A percentile compares a stretch with the other conserved stretches of the same genome.
These are phyloP conservation scores for Myochromella boudieri DNA, from an alignment of 768 basidiomycete genomes.

Conservation along the genomic window DNA sequence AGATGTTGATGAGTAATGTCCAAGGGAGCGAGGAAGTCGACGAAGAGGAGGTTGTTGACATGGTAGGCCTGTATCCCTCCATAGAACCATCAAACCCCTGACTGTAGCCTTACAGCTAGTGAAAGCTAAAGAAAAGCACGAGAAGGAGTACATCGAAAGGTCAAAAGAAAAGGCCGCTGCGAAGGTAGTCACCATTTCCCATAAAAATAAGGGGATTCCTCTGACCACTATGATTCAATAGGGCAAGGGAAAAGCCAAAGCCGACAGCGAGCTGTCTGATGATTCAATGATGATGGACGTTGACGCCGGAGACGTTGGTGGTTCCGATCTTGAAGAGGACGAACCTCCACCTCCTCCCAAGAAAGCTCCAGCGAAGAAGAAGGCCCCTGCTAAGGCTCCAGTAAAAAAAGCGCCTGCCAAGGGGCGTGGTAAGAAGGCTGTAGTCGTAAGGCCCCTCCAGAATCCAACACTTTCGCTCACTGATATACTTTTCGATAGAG, in stretches of 20 bases:
- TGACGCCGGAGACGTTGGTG: constrained; percentile 41
- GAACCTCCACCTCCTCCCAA: constrained; percentile 48
- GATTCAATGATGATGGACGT: constrained; percentile 84
- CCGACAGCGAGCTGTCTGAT: constrained; percentile 50
- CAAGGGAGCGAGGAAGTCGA: constrained; percentile 62
- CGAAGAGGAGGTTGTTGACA: constrained; percentile 75
- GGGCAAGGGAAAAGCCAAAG: constrained; percentile 53
- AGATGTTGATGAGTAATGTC: constrained; percentile 65
- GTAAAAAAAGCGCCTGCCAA: constrained; percentile 47
- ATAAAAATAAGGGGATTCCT: not conserved
- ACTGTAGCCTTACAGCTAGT: constrained; percentile 43
- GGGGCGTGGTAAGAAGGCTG: constrained; percentile 55
- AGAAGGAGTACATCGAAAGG: constrained; percentile 59
- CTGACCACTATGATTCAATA: constrained; percentile 18
- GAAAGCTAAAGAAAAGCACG: constrained; percentile 70
- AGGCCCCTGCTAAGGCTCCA: constrained; percentile 35
- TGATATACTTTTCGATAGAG: constrained; percentile 23
- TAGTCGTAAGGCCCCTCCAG: constrained; percentile 23
- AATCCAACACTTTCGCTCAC: not conserved
- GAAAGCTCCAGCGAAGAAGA: constrained; percentile 36
- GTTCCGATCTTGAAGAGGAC: constrained; percentile 53
- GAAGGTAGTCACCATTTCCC: constrained; percentile 33
- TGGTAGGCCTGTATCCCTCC: constrained; percentile 40
- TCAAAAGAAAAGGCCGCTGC: constrained; percentile 32
- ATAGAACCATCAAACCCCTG: not conserved